Evolutionary conservation across 352 stramenopile genomes (phyloP), one percentile per base, ranked within the genome.

Genomic region (Globisporangium rhizosaccharum): DNA sequence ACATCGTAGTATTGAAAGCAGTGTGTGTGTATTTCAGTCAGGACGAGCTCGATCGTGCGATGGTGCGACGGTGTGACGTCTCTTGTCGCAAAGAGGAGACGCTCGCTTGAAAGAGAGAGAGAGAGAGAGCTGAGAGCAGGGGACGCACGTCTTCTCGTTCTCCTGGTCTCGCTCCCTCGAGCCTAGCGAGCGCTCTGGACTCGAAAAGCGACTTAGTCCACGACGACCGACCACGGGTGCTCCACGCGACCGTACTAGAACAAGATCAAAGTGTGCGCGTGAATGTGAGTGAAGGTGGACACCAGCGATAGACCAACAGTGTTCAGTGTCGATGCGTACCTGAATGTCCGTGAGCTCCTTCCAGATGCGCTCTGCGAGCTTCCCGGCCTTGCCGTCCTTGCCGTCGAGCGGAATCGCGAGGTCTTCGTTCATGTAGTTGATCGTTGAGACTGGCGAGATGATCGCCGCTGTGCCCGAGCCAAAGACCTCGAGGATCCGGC

Each of bases 391-490:
- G 56, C 83, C 80, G 63, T 90, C 83, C 36, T 71, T 85, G 52
- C 85, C 87, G n/a, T 87, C 71, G 10, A 96, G 79, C 30, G 88
- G 87, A 62, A 99, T 97, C 23, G 87, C 63, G 61, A 98, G 88
- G 67, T 98, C 92, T 54, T 89, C 63, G 48, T 91, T 90, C 56
- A 98, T 80, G 82, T 98, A 98, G 71, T 96, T 84, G 75, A 99
- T 98, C 58, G 76, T 82, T 36, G 87, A 90, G 49, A 99, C 94
- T 2, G 96, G 96, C 47, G 90, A 93, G 36, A 99, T 88, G 26
- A 99, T 90, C 26, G 94, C 94, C 33, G 96, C 96, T 37, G 96
- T 99, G 46, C 96, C 96, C 14, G 91, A 96, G 57, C 96, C 96
- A 75, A 99, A 99, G 53, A 96, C 79, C 75, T 99, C 96, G 20